Conservation (phyloP, 495 filamentous ascomycete genomes). For the Penicillium manginii region DNA sequence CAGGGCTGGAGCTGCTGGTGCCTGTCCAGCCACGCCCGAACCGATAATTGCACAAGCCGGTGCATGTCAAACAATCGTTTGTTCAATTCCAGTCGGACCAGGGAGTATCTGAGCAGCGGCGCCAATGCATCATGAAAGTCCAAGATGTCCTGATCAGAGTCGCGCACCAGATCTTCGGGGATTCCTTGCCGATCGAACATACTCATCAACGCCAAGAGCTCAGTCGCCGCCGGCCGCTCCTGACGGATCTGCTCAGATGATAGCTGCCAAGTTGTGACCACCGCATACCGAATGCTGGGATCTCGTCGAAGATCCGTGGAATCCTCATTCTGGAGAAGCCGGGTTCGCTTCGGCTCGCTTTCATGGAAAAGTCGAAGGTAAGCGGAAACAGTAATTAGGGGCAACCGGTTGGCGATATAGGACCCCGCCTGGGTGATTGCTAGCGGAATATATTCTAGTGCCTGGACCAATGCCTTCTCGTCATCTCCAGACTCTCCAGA, state of each 20-base stretch:
- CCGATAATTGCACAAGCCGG: too few relatives aligned
- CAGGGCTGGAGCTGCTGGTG: neutral
- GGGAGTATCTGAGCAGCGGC: too few relatives aligned
- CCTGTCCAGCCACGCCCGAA: too few relatives aligned
- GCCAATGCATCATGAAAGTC: too few relatives aligned
- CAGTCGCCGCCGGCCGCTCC: constrained; percentile 28
- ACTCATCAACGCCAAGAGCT: constrained; percentile 46
- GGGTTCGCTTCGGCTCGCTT: constrained; percentile 19
- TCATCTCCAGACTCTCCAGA: too few relatives aligned
- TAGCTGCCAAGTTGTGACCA: constrained; percentile 50
- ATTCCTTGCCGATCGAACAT: constrained; percentile 49
- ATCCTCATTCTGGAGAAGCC: constrained; percentile 20
- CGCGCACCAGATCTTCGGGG: constrained; percentile 29
- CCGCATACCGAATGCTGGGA: constrained; percentile 29
- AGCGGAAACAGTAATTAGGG: constrained; percentile 13
- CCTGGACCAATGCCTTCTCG: constrained; percentile 20
- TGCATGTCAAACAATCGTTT: too few relatives aligned
- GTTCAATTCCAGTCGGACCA: too few relatives aligned
- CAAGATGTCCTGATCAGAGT: too few relatives aligned
- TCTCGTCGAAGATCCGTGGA: constrained; percentile 31
- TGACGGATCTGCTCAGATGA: constrained; percentile 48
- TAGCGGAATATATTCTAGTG: constrained; percentile 36
- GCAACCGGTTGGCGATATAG: constrained; percentile 33
- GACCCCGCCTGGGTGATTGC: constrained; percentile 38
- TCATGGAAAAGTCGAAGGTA: constrained; percentile 23